Conservation (phyloP, 805 yeast species). For the Candida coquimbonensis region DNA sequence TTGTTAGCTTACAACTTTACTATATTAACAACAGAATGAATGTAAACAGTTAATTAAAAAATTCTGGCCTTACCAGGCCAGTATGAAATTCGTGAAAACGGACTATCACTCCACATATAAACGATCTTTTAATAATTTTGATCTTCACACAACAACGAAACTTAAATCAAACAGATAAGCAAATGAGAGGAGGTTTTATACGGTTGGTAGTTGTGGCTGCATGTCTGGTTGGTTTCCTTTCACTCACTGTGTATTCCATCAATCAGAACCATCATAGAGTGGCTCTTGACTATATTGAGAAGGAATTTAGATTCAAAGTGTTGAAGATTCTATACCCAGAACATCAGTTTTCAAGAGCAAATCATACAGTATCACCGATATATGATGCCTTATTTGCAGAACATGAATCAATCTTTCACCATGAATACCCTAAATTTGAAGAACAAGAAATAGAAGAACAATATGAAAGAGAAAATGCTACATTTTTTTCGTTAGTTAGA, state of each 20-base stretch:
- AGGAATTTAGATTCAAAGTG: conserved; percentile 13
- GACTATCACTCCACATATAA: no score
- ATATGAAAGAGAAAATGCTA: conserved; percentile 42
- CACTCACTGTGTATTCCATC: conserved; percentile 4
- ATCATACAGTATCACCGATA: conserved; percentile 13
- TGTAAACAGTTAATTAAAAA: no score
- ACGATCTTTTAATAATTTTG: no score
- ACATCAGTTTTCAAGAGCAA: conserved; percentile 15
- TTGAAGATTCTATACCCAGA: conserved; percentile 21
- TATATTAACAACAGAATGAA: no score
- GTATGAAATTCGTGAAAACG: no score
- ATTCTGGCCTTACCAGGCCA: no score
- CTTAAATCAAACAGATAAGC: background rate
- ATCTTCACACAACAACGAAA: background rate
- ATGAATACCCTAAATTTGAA: background rate
- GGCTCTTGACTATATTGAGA: conserved; percentile 15
- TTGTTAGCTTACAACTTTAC: no score
- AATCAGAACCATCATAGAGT: conserved; percentile 17
- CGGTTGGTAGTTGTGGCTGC: background rate
- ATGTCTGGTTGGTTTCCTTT: background rate
- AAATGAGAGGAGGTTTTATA: background rate
- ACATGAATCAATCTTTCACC: background rate
- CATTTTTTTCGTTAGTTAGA: conserved; percentile 64
- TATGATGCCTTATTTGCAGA: conserved; percentile 11
- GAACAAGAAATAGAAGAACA: background rate